Evolutionary conservation across 2,329 filamentous ascomycete genomes (phyloP).

Genomic region (Iodosphaeria phyllophila): DNA sequence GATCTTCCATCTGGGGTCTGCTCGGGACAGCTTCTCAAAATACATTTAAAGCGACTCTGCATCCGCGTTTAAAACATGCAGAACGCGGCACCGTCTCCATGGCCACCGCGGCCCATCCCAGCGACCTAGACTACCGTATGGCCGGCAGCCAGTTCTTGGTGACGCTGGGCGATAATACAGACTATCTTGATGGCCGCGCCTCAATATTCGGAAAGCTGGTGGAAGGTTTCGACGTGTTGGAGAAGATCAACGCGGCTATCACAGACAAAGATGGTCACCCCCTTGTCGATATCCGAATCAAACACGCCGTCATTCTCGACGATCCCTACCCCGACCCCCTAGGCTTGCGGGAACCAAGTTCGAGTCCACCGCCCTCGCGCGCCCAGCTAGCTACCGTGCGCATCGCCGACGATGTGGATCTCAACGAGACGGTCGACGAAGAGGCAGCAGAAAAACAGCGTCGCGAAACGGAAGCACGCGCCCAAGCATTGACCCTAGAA

Average conservation of each 20-base stretch:
- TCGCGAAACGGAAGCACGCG: conserved; percentile 76
- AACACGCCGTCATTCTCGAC: conserved; percentile 81
- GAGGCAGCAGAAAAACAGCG: conserved; percentile 64
- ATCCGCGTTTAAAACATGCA: conserved; percentile 71
- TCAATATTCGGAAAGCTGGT: conserved; percentile 90
- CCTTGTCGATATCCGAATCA: conserved; percentile 83
- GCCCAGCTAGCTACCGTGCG: conserved; percentile 81
- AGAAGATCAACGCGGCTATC: conserved; percentile 84
- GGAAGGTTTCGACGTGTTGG: conserved; percentile 83
- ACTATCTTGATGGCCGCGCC: conserved; percentile 84
- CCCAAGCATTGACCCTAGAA: conserved; percentile 85
- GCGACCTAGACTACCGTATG: conserved; percentile 63
- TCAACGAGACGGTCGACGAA: conserved; percentile 55
- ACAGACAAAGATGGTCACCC: conserved; percentile 74
- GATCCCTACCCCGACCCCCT: conserved; percentile 77
- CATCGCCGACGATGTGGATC: conserved; percentile 73
- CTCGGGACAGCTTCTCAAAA: conserved; percentile 51
- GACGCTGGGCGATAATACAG: conserved; percentile 73
- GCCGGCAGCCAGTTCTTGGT: conserved; percentile 89
- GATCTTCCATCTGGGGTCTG: conserved; percentile 81
- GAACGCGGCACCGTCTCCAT: conserved; percentile 91
- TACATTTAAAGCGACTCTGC: conserved; percentile 69
- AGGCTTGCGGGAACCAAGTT: conserved; percentile 56
- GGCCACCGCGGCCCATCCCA: conserved; percentile 67
- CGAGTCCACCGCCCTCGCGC: conserved; percentile 64